These are phyloP conservation scores for Cytospora mali DNA, from an alignment of 2,329 filamentous ascomycete genomes.

Conservation along the genomic window DNA sequence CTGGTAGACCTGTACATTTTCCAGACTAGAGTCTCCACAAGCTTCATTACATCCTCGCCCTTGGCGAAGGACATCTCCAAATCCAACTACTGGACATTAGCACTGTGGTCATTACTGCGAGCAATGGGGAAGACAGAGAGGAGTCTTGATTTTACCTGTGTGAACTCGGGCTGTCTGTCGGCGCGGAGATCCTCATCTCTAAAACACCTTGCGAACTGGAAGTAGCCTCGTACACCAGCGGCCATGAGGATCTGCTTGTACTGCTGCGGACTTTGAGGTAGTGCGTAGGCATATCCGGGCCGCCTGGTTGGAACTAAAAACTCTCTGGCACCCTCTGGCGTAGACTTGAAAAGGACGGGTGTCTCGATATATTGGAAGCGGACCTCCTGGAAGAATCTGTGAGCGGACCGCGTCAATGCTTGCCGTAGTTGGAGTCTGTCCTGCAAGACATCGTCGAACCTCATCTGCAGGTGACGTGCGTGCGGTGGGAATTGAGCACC, in stretches of 20 bases:
- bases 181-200: conserved; percentile 91
- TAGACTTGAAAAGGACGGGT: conserved; percentile 94
- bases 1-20: conserved; percentile 57
- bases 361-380: conserved; percentile 85
- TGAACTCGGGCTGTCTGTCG: conserved; percentile 95
- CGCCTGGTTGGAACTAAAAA: conserved; percentile 88
- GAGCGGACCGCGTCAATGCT: conserved; percentile 53
- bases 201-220: conserved; percentile 93
- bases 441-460: conserved; percentile 69
- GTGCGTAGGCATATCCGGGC: conserved; percentile 77
- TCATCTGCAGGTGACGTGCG: conserved; percentile 81
- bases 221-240: conserved; percentile 79
- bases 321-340: conserved; percentile 90
- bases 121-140: not conserved
- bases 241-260: conserved; percentile 99
- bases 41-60: conserved; percentile 68
- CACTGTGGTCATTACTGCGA: not conserved
- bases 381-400: conserved; percentile 57
- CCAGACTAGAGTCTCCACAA: conserved; percentile 55
- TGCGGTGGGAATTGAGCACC: conserved; percentile 74
- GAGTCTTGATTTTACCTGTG: conserved; percentile 61
- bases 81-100: conserved; percentile 64
- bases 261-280: conserved; percentile 96
- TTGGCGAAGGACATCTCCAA: conserved; percentile 88
- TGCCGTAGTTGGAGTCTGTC: conserved; percentile 73